A percentile compares a stretch with the other conserved stretches of the same genome.
phyloP scores from a whole-genome alignment of 768 basidiomycete species.

The Neoboletus magnificus region DNA sequence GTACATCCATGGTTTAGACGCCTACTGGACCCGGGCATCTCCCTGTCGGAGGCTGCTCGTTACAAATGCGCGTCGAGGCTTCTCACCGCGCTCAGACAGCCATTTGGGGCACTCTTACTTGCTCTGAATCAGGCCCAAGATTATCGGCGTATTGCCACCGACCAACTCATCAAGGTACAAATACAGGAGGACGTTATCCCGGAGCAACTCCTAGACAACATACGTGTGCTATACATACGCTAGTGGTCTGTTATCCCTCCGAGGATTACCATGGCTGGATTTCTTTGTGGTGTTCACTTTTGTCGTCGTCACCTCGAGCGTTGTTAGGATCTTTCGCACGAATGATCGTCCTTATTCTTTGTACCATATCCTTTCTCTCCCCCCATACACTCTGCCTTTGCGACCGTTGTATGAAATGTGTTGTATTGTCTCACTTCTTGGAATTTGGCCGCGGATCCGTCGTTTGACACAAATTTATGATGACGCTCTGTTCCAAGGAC shows the following conservation, averaged over 20 bases:
- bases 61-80: constrained; percentile 2
- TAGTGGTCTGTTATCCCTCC: background rate
- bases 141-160: constrained; percentile 12
- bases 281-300: background rate
- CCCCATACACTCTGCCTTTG: background rate
- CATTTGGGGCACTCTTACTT: constrained; percentile 17
- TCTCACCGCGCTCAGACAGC: constrained; percentile 5
- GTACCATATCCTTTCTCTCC: background rate
- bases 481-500: background rate
- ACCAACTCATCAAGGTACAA: constrained; percentile 2
- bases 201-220: background rate
- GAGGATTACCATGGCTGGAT: background rate
- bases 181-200: constrained; percentile 7
- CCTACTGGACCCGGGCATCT: background rate
- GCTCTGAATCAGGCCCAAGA: background rate
- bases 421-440: background rate
- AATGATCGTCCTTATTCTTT: background rate
- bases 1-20: constrained; percentile 15
- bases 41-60: background rate
- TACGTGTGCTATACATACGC: constrained; percentile 7
- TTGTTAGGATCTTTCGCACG: background rate
- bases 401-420: background rate
- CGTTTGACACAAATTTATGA: background rate
- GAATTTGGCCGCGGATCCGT: background rate
- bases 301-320: background rate